Conservation (phyloP, 176 grass and related monocot genomes). For the Tillandsia fasciculata region DNA sequence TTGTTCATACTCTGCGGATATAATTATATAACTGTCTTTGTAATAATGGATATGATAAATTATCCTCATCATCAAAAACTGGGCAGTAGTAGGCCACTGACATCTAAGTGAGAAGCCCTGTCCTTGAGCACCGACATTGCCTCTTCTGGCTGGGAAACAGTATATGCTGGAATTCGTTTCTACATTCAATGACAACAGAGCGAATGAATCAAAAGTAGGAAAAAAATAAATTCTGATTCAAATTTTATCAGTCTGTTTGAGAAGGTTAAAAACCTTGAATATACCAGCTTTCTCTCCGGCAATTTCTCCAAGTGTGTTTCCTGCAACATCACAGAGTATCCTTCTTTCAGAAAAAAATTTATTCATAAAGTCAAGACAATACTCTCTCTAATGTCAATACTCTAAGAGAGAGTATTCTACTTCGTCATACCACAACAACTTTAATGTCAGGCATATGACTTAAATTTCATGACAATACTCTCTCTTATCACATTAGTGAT, state of each 20-base stretch:
- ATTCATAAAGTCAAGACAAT: too few relatives aligned
- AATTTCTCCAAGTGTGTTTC: conserved; percentile 68
- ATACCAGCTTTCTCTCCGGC: conserved; percentile 80
- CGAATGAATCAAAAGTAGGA: neutral
- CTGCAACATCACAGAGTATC: conserved; percentile 18
- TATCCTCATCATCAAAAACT: neutral
- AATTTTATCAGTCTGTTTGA: neutral
- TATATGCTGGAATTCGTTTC: conserved; percentile 66
- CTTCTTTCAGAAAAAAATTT: too few relatives aligned
- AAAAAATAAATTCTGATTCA: neutral
- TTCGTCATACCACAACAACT: too few relatives aligned
- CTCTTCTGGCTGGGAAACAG: conserved; percentile 69
- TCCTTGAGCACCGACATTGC: conserved; percentile 62
- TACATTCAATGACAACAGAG: conserved; percentile 26
- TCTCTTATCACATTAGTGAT: neutral
- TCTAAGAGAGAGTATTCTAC: too few relatives aligned
- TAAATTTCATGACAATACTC: neutral
- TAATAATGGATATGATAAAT: neutral
- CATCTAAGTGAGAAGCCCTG: conserved; percentile 79
- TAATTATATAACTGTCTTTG: neutral
- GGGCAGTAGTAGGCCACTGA: conserved; percentile 27
- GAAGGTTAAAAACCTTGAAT: conserved; percentile 48
- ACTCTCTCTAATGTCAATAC: too few relatives aligned
- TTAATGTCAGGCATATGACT: neutral
- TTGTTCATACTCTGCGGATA: neutral